Evolutionary conservation across 352 stramenopile species (phyloP), one percentile per base, ranked within the genome.

Genomic region (Phytophthora sansomeana): DNA sequence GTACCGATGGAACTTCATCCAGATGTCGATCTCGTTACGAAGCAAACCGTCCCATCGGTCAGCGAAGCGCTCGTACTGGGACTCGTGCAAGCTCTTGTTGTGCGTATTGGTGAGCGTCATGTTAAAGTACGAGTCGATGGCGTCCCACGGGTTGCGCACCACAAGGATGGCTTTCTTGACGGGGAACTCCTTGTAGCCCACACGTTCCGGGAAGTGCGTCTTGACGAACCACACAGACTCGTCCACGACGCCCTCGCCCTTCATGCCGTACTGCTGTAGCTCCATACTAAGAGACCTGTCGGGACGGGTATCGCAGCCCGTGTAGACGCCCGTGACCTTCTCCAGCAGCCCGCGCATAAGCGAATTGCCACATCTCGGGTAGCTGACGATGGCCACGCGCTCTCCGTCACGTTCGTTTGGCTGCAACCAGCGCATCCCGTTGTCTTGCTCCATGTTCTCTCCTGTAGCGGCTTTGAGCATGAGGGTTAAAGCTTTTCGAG

Each of bases 81-180:
- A 83, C 51, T 97, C 89, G 59, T 92, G 75, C 35, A 97, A 49
- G 36, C 90, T 98, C 76, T 95, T 92, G 69, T 96, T 95, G 80
- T 98, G 93, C 48, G 91, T 95, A 69, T 98, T 97, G 16, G 93
- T 98, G 51, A 98, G 78, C 47, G 89, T 97, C 83, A 99, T 96
- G 78, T 99, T 99, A 72, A 99, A 99, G 80, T 99, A 99, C 47
- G 96, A 99, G 63, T 99, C 96, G 74, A 99, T 99, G 24, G 96
- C 93, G 87, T 99, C 97, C 85, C 97, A 99, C 1, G 97, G 97
- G 74, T 99, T 99, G 42, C 97, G 87, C 58, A 96, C 87, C 8
- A 96, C 87, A 13, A 96, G 72, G 57, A 96, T 94, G n/a, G 85
- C 83, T 50, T 95, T 95, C 54, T 92, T 75, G 35, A 78, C 76